Percentiles rank a stretch among this genome's conserved stretches.
phyloP scores from a whole-genome alignment of 1,284 basidiomycete genomes.

The Heterobasidion parviporum region DNA sequence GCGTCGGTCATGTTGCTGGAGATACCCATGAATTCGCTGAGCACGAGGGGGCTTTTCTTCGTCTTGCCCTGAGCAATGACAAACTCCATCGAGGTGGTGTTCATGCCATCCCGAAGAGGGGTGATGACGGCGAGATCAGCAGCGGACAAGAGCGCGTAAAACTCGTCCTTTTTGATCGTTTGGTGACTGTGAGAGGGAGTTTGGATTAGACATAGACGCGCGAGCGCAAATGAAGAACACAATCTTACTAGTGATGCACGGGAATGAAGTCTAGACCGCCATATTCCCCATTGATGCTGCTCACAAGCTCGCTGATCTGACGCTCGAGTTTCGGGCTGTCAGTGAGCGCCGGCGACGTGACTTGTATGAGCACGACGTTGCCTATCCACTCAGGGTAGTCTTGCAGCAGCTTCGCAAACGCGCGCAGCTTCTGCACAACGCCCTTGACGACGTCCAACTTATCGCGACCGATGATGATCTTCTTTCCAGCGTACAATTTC shows the following conservation, averaged over 20 bases:
- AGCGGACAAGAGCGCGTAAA: conserved; percentile 92
- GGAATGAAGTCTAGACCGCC: conserved; percentile 95
- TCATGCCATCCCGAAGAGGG: conserved; percentile 96
- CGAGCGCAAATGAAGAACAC: conserved; percentile 18
- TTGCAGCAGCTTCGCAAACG: conserved; percentile 90
- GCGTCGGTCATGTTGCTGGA: conserved; percentile 81
- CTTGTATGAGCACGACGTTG: conserved; percentile 80
- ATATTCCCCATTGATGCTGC: conserved; percentile 96
- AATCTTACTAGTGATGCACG: conserved; percentile 88
- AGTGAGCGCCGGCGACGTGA: conserved; percentile 91
- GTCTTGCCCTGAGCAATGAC: conserved; percentile 87
- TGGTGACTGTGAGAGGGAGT: conserved; percentile 65
- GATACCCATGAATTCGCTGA: conserved; percentile 98
- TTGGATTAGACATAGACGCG: no score
- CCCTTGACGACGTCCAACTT: conserved; percentile 99
- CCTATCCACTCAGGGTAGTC: conserved; percentile 96
- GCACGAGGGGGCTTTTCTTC: conserved; percentile 79
- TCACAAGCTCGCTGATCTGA: conserved; percentile 90
- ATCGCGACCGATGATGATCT: conserved; percentile 98
- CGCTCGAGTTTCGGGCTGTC: conserved; percentile 93
- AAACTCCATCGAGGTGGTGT: conserved; percentile 98
- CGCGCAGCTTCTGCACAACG: conserved; percentile 94
- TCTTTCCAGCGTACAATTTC: conserved; percentile 90
- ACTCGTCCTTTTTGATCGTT: conserved; percentile 95
- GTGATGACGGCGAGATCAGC: conserved; percentile 97